phyloP scores from a whole-genome alignment of 208 protist species.

The Trypanosoma caninum region DNA sequence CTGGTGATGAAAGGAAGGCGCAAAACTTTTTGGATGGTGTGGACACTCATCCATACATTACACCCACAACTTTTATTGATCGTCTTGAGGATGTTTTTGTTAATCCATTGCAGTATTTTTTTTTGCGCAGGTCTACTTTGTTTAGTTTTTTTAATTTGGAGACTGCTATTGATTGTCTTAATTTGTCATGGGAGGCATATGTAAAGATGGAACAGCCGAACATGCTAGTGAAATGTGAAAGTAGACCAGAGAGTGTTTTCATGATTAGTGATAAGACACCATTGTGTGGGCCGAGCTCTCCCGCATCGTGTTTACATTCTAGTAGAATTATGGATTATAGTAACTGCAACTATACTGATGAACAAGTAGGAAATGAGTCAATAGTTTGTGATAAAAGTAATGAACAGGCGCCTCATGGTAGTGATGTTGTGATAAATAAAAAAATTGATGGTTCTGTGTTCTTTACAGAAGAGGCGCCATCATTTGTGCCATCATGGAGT shows the following conservation, averaged over 20 bases:
- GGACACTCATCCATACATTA: conserved; percentile 16
- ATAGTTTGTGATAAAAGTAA: too few relatives aligned
- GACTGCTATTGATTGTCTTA: conserved; percentile 62
- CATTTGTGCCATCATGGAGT: too few relatives aligned
- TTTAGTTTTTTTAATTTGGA: conserved; percentile 59
- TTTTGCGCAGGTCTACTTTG: conserved; percentile 9
- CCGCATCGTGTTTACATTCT: too few relatives aligned
- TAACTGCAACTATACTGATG: too few relatives aligned
- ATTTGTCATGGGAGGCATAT: conserved; percentile 68
- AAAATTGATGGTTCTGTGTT: not conserved
- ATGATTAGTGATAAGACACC: too few relatives aligned
- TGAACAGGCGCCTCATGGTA: too few relatives aligned
- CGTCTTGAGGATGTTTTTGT: conserved; percentile 22
- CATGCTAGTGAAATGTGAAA: conserved; percentile 5
- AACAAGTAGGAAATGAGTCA: too few relatives aligned
- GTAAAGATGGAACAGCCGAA: conserved; percentile 17
- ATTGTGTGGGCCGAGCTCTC: too few relatives aligned
- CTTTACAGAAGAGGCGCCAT: not conserved
- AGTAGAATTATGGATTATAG: too few relatives aligned
- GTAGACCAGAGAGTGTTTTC: too few relatives aligned
- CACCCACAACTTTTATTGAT: conserved; percentile 20
- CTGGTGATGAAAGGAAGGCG: not conserved
- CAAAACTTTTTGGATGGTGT: conserved; percentile 13
- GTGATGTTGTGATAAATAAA: too few relatives aligned
- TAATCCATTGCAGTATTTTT: conserved; percentile 22